Percentiles rank a stretch among this genome's conserved stretches.
Evolutionary conservation across 176 grass and related monocot genomes (phyloP).

Genomic region (Metroxylon sagu): DNA sequence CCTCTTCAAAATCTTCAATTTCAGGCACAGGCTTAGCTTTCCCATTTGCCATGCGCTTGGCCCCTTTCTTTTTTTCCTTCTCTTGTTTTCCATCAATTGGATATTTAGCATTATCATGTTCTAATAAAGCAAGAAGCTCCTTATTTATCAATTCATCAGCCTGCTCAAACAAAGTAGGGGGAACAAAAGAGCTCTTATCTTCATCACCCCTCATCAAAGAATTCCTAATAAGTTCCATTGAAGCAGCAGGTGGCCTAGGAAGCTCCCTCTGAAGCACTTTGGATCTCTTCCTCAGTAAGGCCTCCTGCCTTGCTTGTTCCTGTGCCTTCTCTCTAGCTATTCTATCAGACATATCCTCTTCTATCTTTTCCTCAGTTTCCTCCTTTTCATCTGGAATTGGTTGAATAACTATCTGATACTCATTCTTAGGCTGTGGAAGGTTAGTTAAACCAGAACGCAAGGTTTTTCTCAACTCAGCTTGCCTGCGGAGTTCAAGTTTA

Average conservation of each 20-base stretch:
- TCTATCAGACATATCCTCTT: constrained; percentile 82
- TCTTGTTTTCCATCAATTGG: constrained; percentile 57
- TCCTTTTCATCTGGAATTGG: constrained; percentile 58
- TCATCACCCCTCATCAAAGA: constrained; percentile 65
- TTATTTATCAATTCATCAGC: constrained; percentile 70
- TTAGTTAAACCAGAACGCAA: constrained; percentile 51
- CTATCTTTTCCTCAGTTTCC: constrained; percentile 64
- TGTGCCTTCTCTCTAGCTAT: constrained; percentile 65
- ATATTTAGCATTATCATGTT: constrained; percentile 90
- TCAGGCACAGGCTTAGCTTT: constrained; percentile 35
- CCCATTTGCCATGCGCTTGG: constrained; percentile 33
- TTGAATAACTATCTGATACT: constrained; percentile 85
- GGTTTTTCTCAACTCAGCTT: constrained; percentile 61
- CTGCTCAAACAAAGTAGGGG: constrained; percentile 79
- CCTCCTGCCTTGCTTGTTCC: constrained; percentile 59
- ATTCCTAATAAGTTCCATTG: constrained; percentile 58
- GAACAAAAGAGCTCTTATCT: constrained; percentile 70
- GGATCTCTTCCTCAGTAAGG: constrained; percentile 78
- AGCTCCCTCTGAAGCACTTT: constrained; percentile 89
- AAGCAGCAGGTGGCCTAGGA: constrained; percentile 63
- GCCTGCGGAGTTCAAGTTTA: constrained; percentile 51
- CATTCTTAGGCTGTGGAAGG: constrained; percentile 73
- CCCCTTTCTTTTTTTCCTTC: constrained; percentile 64
- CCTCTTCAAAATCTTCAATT: constrained; percentile 74
- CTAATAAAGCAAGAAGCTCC: constrained; percentile 63